Conservation (phyloP, 805 yeast species). For the Candida nanaspora region DNA sequence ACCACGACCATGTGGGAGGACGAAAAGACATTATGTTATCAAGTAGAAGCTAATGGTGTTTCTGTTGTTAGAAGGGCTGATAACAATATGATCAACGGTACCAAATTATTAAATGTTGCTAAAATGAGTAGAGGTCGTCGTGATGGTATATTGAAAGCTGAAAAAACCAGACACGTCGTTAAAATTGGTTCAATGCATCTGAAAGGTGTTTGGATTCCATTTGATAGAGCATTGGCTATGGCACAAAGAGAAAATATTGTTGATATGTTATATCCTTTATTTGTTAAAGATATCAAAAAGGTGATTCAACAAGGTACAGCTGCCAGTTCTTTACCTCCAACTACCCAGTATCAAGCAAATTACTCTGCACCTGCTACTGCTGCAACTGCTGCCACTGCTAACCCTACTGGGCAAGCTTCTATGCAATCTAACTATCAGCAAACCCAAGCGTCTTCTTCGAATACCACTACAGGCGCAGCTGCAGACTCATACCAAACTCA, state of each 20-base stretch:
- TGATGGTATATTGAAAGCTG: conserved; percentile 62
- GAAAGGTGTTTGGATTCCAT: conserved; percentile 73
- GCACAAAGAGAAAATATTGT: conserved; percentile 63
- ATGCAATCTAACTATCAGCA: too few relatives aligned
- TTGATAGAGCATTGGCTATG: conserved; percentile 62
- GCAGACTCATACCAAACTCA: conserved; percentile 3
- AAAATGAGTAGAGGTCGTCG: conserved; percentile 70
- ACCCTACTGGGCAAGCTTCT: too few relatives aligned
- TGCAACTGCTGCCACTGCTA: conserved; percentile 4
- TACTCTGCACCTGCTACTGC: conserved; percentile 3
- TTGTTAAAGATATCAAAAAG: conserved; percentile 58
- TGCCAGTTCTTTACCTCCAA: conserved; percentile 17
- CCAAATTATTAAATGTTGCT: conserved; percentile 61
- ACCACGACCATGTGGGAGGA: conserved; percentile 77
- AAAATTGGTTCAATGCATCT: conserved; percentile 72
- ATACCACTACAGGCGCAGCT: conserved; percentile 1
- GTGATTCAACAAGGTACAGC: conserved; percentile 32
- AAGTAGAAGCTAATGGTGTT: conserved; percentile 63
- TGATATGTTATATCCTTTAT: conserved; percentile 48
- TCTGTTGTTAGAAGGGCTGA: conserved; percentile 64
- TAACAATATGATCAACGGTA: conserved; percentile 67
- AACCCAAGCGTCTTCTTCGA: conserved; percentile 5
- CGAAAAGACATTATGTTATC: conserved; percentile 64
- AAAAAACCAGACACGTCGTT: conserved; percentile 61
- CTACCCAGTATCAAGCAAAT: conserved; percentile 6